These are phyloP conservation scores for Trichophyton schoenleinii DNA, from an alignment of 2,329 filamentous ascomycete genomes.

Conservation along the genomic window DNA sequence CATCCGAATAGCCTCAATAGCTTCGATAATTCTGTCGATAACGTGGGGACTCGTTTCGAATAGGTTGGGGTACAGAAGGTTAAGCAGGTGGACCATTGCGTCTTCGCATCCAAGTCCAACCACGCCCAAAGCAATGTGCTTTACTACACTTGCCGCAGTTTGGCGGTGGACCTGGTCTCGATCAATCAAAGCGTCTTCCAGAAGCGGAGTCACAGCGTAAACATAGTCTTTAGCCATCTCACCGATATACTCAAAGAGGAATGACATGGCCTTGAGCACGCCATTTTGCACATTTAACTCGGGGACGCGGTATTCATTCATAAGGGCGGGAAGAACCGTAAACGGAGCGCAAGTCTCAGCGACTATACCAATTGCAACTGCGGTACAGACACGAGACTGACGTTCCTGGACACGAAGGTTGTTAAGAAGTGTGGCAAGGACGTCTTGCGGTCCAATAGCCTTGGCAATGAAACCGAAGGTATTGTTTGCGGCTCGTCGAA, in stretches of 20 bases:
- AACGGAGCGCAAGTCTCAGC: slow-evolving; percentile 97
- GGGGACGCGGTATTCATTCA: slow-evolving; percentile 98
- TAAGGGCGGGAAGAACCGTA: slow-evolving; percentile 92
- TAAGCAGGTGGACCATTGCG: slow-evolving; percentile 94
- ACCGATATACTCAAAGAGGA: slow-evolving; percentile 97
- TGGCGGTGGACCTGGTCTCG: slow-evolving; percentile 96
- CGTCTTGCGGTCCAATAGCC: slow-evolving; percentile 94
- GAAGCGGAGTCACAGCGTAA: slow-evolving; percentile 87
- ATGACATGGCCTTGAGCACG: slow-evolving; percentile 90
- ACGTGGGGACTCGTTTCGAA: slow-evolving; percentile 98
- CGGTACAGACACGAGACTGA: slow-evolving; percentile 95
- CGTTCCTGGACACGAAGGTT: slow-evolving; percentile 95
- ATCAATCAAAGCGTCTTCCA: slow-evolving; percentile 95
- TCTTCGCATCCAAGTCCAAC: slow-evolving; percentile 95
- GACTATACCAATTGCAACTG: slow-evolving; percentile 95
- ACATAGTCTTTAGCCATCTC: slow-evolving; percentile 99
- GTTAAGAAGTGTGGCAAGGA: slow-evolving; percentile 87
- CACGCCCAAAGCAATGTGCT: slow-evolving; percentile 95
- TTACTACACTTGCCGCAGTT: slow-evolving; percentile 90
- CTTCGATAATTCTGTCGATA: slow-evolving; percentile 94
- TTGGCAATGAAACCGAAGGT: slow-evolving; percentile 99
- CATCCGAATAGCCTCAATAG: slow-evolving; percentile 89
- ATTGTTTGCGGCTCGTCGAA: slow-evolving; percentile 95
- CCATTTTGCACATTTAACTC: slow-evolving; percentile 98
- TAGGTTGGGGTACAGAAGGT: slow-evolving; percentile 88